phyloP scores from a whole-genome alignment of 2,329 filamentous ascomycete species.

The Penicillium sp. region DNA sequence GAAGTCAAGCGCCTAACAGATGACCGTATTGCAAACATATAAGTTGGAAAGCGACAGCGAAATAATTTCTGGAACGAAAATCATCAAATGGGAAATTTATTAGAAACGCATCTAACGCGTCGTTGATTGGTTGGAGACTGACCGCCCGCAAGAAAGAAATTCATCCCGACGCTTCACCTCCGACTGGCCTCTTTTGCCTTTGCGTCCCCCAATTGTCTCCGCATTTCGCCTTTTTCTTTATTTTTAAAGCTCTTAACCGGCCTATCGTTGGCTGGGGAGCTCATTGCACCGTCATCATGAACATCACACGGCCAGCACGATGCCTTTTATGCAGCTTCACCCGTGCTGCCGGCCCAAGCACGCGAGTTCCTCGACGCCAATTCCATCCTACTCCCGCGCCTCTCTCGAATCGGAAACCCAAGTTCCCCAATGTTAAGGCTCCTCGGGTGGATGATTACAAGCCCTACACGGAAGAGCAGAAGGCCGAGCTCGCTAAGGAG shows the following conservation, averaged over 20 bases:
- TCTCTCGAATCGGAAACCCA: constrained; percentile 41
- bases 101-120: constrained; percentile 24
- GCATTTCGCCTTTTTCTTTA: constrained; percentile 10
- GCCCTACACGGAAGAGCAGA: constrained; percentile 67
- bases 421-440: constrained; percentile 41
- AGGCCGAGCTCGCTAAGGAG: constrained; percentile 59
- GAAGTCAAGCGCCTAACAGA: constrained; percentile 14
- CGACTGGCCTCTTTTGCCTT: constrained; percentile 16
- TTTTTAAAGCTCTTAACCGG: constrained; percentile 21
- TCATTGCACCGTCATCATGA: constrained; percentile 43
- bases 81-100: constrained; percentile 25
- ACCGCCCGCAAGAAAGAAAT: constrained; percentile 32
- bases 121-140: constrained; percentile 23
- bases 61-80: constrained; percentile 15
- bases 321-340: constrained; percentile 54
- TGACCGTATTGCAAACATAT: constrained; percentile 22
- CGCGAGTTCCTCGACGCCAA: constrained; percentile 48
- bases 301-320: constrained; percentile 49
- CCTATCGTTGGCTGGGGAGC: constrained; percentile 33
- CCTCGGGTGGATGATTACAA: constrained; percentile 42
- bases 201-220: constrained; percentile 17
- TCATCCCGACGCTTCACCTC: constrained; percentile 24
- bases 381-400: constrained; percentile 49
- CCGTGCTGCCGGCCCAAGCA: constrained; percentile 38
- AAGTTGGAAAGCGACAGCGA: constrained; percentile 13